Evolutionary conservation across 495 filamentous ascomycete species (phyloP).

Genomic region (Pyronema omphalodes): DNA sequence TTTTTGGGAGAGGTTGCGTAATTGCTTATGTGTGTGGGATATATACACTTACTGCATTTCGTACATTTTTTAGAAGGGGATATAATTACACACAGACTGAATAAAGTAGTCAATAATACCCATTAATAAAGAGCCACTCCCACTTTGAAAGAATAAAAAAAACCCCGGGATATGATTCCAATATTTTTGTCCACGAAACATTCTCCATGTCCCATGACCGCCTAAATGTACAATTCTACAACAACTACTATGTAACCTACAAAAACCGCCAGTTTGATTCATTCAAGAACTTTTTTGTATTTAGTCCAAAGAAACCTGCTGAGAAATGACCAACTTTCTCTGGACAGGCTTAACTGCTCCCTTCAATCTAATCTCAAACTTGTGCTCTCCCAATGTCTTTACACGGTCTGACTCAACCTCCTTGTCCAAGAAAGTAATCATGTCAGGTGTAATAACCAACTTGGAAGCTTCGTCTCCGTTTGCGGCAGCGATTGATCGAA

Average conservation of each 20-base stretch:
- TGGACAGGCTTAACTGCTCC: slow-evolving; percentile 29
- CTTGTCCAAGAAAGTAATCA: slow-evolving; percentile 32
- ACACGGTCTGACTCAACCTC: slow-evolving; percentile 29
- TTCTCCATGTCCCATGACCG: background rate
- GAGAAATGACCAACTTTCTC: slow-evolving; percentile 30
- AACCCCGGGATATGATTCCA: too few relatives aligned
- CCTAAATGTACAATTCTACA: background rate
- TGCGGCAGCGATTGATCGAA: slow-evolving; percentile 31
- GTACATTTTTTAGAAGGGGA: too few relatives aligned
- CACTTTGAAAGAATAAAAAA: too few relatives aligned
- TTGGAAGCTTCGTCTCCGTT: slow-evolving; percentile 31
- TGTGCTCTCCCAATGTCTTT: slow-evolving; percentile 37
- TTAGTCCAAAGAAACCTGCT: slow-evolving; percentile 10
- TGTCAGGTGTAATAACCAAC: slow-evolving; percentile 33
- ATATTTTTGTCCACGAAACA: too few relatives aligned
- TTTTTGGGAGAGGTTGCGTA: slow-evolving; percentile 34
- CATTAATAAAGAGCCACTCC: too few relatives aligned
- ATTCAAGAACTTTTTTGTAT: background rate
- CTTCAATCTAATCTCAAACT: slow-evolving; percentile 35
- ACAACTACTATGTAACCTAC: background rate
- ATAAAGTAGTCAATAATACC: too few relatives aligned
- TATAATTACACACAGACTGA: too few relatives aligned
- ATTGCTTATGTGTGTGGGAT: background rate
- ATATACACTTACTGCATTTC: too few relatives aligned
- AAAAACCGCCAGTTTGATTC: background rate